Percentiles rank a stretch among this genome's conserved stretches.
Conservation (phyloP, 495 filamentous ascomycete species). For the Tuber melanosporum region DNA sequence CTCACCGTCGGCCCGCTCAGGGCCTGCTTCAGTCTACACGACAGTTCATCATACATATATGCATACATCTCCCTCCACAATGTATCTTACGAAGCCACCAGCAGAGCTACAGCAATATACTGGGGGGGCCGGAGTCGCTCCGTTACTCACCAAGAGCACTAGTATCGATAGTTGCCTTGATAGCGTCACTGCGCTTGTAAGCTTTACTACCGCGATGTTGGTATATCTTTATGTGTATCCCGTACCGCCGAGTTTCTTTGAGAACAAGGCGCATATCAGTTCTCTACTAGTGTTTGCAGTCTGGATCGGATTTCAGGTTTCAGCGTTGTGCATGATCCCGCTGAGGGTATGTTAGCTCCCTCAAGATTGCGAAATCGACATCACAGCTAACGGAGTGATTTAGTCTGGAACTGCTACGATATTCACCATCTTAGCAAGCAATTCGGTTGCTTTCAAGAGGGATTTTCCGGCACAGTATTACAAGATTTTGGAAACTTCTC, state of each 20-base stretch:
- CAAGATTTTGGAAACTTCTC: background rate
- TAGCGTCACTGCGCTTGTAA: background rate
- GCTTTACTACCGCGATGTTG: background rate
- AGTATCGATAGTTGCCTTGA: background rate
- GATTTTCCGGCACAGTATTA: background rate
- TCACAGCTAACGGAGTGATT: background rate
- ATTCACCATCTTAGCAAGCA: background rate
- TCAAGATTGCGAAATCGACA: background rate
- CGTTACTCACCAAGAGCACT: background rate
- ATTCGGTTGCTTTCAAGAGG: background rate
- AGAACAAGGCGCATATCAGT: background rate
- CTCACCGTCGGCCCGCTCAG: background rate
- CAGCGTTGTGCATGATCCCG: background rate
- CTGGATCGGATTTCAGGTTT: background rate
- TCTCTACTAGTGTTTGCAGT: background rate
- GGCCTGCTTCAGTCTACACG: background rate
- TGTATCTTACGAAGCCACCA: background rate
- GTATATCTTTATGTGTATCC: background rate
- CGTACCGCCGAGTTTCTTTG: background rate
- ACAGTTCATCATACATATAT: background rate
- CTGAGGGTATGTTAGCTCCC: background rate
- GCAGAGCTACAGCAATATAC: background rate
- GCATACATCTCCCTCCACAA: background rate
- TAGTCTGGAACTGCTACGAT: background rate
- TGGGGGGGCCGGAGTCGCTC: background rate